Base-by-base conservation (phyloP, 1,139 yeast species). In the Debaryomyces psychrophilus region DNA sequence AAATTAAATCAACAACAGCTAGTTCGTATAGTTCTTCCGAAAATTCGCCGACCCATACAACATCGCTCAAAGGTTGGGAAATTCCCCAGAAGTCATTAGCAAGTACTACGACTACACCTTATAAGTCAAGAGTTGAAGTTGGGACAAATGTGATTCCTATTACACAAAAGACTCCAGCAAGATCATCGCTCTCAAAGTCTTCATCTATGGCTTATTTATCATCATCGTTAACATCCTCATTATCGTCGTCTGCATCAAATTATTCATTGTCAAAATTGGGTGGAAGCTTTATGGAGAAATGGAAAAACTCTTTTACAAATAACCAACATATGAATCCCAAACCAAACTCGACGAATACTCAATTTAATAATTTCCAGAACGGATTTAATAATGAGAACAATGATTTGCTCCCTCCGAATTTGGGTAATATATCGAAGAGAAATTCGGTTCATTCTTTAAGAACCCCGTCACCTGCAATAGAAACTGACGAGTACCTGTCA, bases 401-500 rank as follows among this genome's bases (percentile, higher is more conserved):
- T 18, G 33, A 34, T 22, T 22, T 26, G 5, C 52, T 52, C 5
- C 56, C 57, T 4, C 52, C 52, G 1, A 37, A 33, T n/a, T 51
- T 44, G 47, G 58, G 61, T 17, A 55, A 57, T 28, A 50, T 64
- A 41, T 53, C 65, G 8, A 67, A 68, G 41, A 55, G 67, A 40
- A 55, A 58, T 29, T 67, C 74, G 1, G 50, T 66, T 4, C 71
- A 69, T 33, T 64, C 65, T n/a, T 52, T 70, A 46, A 58, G 76
- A 44, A 66, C 77, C 0, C 81, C 82, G 2, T 76, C 82, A 1
- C 82, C 82, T 0, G 73, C 71, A 1, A 44, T 68, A 8, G 82
- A 77, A 52, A 59, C 62, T 44, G 82, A 77, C 15, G 82, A 76
- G 26, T 73, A 63, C 50, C 63, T 64, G 17, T 71, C 77, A 74